phyloP scores from a whole-genome alignment of 108 stramenopile species.

The Skeletonema marinoi region DNA sequence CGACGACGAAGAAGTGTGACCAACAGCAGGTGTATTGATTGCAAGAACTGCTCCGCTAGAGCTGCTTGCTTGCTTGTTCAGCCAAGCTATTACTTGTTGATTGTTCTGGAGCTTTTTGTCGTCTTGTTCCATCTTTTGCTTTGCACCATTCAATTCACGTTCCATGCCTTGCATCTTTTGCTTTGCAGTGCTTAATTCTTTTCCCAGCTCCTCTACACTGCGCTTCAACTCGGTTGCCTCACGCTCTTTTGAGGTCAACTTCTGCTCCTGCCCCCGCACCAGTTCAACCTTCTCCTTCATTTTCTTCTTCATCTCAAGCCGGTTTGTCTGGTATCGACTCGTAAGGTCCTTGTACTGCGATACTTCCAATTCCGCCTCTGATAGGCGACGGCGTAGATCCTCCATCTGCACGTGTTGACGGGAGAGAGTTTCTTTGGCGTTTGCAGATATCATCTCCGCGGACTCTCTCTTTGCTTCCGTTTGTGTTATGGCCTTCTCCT shows the following conservation, averaged over 20 bases:
- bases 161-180: conserved; percentile 22
- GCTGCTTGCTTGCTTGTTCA: conserved; percentile 30
- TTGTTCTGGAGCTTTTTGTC: conserved; percentile 43
- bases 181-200: neutral
- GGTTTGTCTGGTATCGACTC: conserved; percentile 38
- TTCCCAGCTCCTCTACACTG: conserved; percentile 9
- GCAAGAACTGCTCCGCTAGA: neutral
- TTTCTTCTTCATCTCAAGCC: conserved; percentile 51
- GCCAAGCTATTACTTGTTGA: conserved; percentile 56
- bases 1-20: neutral
- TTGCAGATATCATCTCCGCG: conserved; percentile 38
- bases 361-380: conserved; percentile 34
- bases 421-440: conserved; percentile 41
- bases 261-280: conserved; percentile 42
- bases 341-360: conserved; percentile 47
- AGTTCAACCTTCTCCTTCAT: conserved; percentile 44
- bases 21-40: neutral
- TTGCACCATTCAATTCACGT: conserved; percentile 26
- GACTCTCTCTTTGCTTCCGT: conserved; percentile 31
- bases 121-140: conserved; percentile 28
- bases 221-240: conserved; percentile 26
- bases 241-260: conserved; percentile 30
- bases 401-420: conserved; percentile 43
- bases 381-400: conserved; percentile 32
- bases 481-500: conserved; percentile 34